Base-by-base conservation (phyloP, 192 early-diverging fungal genomes). In the Mortierella antarctica region DNA sequence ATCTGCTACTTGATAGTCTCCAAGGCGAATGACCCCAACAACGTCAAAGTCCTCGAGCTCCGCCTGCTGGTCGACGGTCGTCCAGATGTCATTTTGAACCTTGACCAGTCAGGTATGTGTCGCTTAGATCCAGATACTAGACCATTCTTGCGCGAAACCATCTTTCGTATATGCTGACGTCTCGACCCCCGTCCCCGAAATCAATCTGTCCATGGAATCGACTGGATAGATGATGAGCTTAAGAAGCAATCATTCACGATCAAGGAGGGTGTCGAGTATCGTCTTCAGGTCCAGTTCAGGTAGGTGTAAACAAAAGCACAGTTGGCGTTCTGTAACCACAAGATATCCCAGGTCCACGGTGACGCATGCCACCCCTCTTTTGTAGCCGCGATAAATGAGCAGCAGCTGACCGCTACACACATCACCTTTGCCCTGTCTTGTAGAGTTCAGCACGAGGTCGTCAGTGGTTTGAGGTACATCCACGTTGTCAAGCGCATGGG, bases 251-350 rank as follows among this genome's bases (percentile, higher is more conserved):
- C 89, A 7, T 91, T 99, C 74, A 89, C 89, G 15, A 98, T 99
- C 88, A 99, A 99, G 89, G 97, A 98, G 83, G 97, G 98, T 67
- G 89, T 92, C 47, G 93, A 95, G 64, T 98, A 98, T 88, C 86
- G 93, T 57, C 89, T 97, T 83, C 96, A 96, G 88, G 92, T 99
- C 71, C 86, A 87, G 62, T 99, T 99, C 89, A 92, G 85, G 91
- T 92, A 84, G 66, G 77, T 56, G 4, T 2, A 31, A 31, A 31
- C 1, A 31, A 31, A 57, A 57, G 14, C 13, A 51, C 50, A 1
- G 50, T 11, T 15, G 17, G 50, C 31, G 31, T 31, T n/a, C n/a
- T n/a, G n/a, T n/a, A n/a, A 31, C 31, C 31, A 31, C 31, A 31
- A 31, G 1, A 31, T 31, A 31, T 31, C 31, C 31, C 31, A 31